Evolutionary conservation across 164 flowering plant species (phyloP), one percentile per base, ranked within the genome.

Genomic region (Macadamia integrifolia): DNA sequence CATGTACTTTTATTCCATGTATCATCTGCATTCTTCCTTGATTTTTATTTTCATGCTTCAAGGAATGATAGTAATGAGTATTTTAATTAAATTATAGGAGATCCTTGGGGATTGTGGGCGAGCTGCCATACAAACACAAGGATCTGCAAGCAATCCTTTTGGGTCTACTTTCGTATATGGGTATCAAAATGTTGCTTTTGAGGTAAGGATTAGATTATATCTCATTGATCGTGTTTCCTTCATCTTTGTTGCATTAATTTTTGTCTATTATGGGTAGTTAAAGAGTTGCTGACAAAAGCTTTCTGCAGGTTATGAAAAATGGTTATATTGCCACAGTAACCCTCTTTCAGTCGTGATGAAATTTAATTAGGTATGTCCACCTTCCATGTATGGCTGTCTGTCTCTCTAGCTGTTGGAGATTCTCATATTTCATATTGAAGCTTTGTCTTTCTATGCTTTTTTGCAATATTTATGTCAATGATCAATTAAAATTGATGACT

Each of bases 111-210:
- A 94, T 72, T 83, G 93, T 79, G 98, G 97, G 48, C 88, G 87
- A 62, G 97, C 96, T 64, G 97, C 95, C 49, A 92, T 94, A 31
- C 96, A 91, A 77, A 90, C 98, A 50, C 96, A 91, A 76, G 98
- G 97, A 44, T 94, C 97, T 62, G 74, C 87, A 2, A 86, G 87
- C 82, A 94, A 94, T 77, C 98, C 95, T 62, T 93, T 94, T 80
- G 98, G 98, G 69, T 87, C 96, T 31, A 92, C 98, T 50, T 85
- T 88, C 74, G 98, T 94, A 18, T 92, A 94, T 46, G 50, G 50
- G 50, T 46, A 46, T 46, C 50, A 46, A 46, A 46, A 8, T 46
- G 9, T 46, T 46, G 9, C 50, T 8, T 46, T 46, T 46, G 50
- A 46, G 50, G 50, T 46, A 11, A 46, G 13, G 50, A 46, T 8